Evolutionary conservation across 768 basidiomycete species (phyloP).

Genomic region (Pulveroboletus ravenelii): DNA sequence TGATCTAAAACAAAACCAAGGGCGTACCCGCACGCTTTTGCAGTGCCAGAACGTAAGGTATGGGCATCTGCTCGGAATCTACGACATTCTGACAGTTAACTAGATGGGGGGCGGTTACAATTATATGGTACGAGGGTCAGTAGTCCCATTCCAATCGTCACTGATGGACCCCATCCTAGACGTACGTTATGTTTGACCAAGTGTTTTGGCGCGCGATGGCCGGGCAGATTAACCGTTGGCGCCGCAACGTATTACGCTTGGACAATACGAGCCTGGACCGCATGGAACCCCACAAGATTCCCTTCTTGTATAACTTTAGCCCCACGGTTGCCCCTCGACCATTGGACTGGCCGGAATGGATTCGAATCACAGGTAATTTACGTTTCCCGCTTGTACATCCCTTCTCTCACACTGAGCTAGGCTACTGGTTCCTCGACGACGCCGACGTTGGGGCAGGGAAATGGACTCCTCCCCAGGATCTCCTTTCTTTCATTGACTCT

Average conservation of each 20-base stretch:
- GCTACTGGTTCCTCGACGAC: constrained; percentile 96
- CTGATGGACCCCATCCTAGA: constrained; percentile 37
- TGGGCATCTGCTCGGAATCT: constrained; percentile 7
- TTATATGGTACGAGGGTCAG: constrained; percentile 72
- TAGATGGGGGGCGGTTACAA: constrained; percentile 97
- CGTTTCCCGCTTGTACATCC: constrained; percentile 1
- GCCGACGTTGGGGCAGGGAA: constrained; percentile 85
- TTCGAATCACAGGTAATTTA: constrained; percentile 74
- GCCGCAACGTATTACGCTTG: constrained; percentile 70
- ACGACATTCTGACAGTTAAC: constrained; percentile 14
- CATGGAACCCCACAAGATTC: constrained; percentile 96
- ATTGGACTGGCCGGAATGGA: constrained; percentile 99
- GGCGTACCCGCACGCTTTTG: constrained; percentile 97
- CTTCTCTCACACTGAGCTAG: constrained; percentile 35
- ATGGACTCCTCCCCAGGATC: constrained; percentile 81
- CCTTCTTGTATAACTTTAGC: constrained; percentile 97
- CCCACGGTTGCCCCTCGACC: constrained; percentile 87
- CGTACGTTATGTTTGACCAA: constrained; percentile 96
- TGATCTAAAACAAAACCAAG: constrained; percentile 32
- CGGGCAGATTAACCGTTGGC: constrained; percentile 93
- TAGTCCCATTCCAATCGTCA: neutral
- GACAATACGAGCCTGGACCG: constrained; percentile 84
- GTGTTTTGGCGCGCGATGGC: constrained; percentile 96
- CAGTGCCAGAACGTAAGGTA: constrained; percentile 93
- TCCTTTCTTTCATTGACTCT: constrained; percentile 76